These are phyloP conservation scores for Lepiota subincarnata DNA, from an alignment of 768 basidiomycete genomes.

Conservation along the genomic window DNA sequence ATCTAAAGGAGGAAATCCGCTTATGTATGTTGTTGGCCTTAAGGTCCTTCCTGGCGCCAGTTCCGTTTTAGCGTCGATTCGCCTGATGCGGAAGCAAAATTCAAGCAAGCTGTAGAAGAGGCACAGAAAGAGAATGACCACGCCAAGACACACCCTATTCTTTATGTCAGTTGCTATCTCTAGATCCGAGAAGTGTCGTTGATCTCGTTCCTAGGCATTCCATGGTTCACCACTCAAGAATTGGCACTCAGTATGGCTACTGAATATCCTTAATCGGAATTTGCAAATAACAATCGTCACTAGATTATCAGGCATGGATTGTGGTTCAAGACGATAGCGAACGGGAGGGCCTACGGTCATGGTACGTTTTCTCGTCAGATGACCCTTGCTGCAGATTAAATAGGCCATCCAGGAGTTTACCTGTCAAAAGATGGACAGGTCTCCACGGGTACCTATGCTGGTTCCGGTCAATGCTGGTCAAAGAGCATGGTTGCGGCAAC, in stretches of 20 bases:
- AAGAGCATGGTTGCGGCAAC: slow-evolving; percentile 46
- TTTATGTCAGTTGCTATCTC: slow-evolving; percentile 34
- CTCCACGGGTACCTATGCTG: slow-evolving; percentile 44
- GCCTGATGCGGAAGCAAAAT: slow-evolving; percentile 69
- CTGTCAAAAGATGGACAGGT: slow-evolving; percentile 54
- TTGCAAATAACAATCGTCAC: background rate
- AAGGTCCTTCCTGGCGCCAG: slow-evolving; percentile 52
- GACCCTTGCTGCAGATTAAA: background rate
- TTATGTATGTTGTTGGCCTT: background rate
- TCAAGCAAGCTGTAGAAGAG: slow-evolving; percentile 38
- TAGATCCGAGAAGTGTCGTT: background rate
- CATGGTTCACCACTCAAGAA: slow-evolving; percentile 63
- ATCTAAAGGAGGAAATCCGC: background rate
- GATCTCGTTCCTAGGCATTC: slow-evolving; percentile 44
- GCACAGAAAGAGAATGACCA: slow-evolving; percentile 37
- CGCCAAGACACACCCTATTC: slow-evolving; percentile 40
- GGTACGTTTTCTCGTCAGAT: slow-evolving; percentile 31
- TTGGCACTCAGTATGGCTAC: slow-evolving; percentile 59
- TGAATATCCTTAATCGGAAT: slow-evolving; percentile 2
- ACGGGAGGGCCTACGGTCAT: slow-evolving; percentile 64
- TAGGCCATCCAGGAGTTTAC: slow-evolving; percentile 51
- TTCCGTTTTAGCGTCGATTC: slow-evolving; percentile 70
- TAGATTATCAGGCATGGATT: slow-evolving; percentile 72
- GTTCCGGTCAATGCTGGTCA: slow-evolving; percentile 37
- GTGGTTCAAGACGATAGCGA: slow-evolving; percentile 50